Base-by-base conservation (phyloP, 257 asterid species). In the Henckelia pumila region DNA sequence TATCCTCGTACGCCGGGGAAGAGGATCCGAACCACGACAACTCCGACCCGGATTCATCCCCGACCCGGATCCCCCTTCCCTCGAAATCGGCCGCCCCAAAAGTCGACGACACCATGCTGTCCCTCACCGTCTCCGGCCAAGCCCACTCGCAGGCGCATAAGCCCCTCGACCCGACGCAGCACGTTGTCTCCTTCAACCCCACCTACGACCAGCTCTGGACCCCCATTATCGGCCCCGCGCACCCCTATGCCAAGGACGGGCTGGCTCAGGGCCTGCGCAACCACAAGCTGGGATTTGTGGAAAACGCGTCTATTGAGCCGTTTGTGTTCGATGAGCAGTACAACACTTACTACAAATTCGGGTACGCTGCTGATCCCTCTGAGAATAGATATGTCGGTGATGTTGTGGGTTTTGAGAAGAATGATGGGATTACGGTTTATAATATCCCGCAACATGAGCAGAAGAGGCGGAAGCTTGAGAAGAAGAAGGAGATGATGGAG, bases 181-280 rank as follows among this genome's bases (percentile, higher is more conserved):
- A 91, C 66, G 69, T 85, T n/a, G 97, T 94, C 19, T 70, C 87
- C 14, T 94, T 88, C 84, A 94, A 94, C 67, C 99, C 97, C 2
- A 90, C 95, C 5, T 91, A 84, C 71, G 99, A 94, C 29, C 97
- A 94, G 86, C 87, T 94, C 0, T 94, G 99, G 99, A 83, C 99
- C 1, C 99, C 99, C 0, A 87, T 94, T 32, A 75, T 71, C 13
- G 99, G 97, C 21, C 99, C 99, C 26, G 89, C 97, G 0, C 99
- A 94, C 66, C 99, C 99, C 11, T 91, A 86, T 60, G 97, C 97
- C 6, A 94, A 94, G 44, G 99, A 94, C 68, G 99, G 99, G 8
- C 81, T 94, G n/a, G 96, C 99, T 2, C 99, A 90, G 57, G 99
- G 99, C 7, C 84, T 90, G 56, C 87, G 99, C 53, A 94, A 94